phyloP scores from a whole-genome alignment of 208 protist species.

The Trypanosoma grayi region DNA sequence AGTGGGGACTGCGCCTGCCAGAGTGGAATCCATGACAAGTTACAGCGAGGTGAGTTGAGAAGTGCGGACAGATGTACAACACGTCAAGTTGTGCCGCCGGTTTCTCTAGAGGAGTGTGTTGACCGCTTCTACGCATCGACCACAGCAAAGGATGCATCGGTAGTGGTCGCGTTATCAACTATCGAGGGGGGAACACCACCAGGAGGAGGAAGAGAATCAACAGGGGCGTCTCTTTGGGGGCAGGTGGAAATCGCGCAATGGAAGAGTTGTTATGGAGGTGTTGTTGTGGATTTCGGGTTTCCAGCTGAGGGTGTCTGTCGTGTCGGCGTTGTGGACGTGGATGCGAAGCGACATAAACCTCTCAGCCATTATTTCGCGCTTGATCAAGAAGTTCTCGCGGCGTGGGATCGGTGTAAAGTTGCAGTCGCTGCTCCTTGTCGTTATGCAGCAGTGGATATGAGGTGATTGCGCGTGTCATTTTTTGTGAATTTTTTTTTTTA shows the following conservation, averaged over 20 bases:
- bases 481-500: slow-evolving; percentile 7
- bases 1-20: slow-evolving; percentile 14
- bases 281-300: slow-evolving; percentile 15
- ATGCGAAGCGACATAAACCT: slow-evolving; percentile 64
- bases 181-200: not conserved
- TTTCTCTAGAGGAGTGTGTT: slow-evolving; percentile 37
- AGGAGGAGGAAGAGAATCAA: not conserved
- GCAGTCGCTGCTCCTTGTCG: not conserved
- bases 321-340: slow-evolving; percentile 72
- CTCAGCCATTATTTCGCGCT: slow-evolving; percentile 57
- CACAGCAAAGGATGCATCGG: slow-evolving; percentile 70
- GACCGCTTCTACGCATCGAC: slow-evolving; percentile 66
- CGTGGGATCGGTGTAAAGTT: slow-evolving; percentile 31
- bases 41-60: not conserved
- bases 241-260: not conserved
- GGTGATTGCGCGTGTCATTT: not conserved
- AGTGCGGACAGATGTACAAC: not conserved
- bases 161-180: slow-evolving; percentile 48
- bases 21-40: not conserved
- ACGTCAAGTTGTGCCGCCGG: slow-evolving; percentile 25
- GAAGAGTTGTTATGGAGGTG: slow-evolving; percentile 8
- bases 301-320: slow-evolving; percentile 28
- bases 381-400: slow-evolving; percentile 41
- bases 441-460: not conserved
- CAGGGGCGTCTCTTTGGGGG: no score